phyloP scores from a whole-genome alignment of 2,329 filamentous ascomycete species.

The Penicillium psychrosexuale region DNA sequence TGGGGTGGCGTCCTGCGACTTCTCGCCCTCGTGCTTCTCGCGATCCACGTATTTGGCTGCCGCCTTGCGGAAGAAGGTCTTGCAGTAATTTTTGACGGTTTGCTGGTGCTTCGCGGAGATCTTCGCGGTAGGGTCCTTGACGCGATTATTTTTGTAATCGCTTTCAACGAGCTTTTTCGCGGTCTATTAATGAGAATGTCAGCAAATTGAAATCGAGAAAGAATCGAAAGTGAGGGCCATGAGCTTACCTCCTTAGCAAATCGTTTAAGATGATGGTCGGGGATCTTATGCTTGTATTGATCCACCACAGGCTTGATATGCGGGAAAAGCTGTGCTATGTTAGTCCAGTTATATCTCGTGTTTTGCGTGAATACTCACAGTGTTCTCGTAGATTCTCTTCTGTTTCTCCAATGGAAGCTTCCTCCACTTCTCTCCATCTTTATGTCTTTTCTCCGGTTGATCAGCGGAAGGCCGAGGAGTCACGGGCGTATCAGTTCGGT shows the following conservation, averaged over 20 bases:
- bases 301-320: slow-evolving; percentile 82
- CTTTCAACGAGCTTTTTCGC: slow-evolving; percentile 87
- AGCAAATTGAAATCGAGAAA: neutral
- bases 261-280: slow-evolving; percentile 70
- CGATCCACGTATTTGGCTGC: slow-evolving; percentile 69
- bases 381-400: slow-evolving; percentile 93
- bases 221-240: slow-evolving; percentile 13
- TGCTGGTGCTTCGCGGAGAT: slow-evolving; percentile 75
- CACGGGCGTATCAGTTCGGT: slow-evolving; percentile 55
- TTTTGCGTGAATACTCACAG: slow-evolving; percentile 56
- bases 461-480: slow-evolving; percentile 59
- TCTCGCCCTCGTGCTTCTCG: slow-evolving; percentile 62
- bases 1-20: slow-evolving; percentile 31
- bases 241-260: slow-evolving; percentile 58
- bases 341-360: neutral
- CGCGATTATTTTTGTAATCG: slow-evolving; percentile 87
- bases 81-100: slow-evolving; percentile 78
- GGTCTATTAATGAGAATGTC: slow-evolving; percentile 44
- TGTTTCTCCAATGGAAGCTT: slow-evolving; percentile 66
- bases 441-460: slow-evolving; percentile 48
- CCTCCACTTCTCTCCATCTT: slow-evolving; percentile 51
- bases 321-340: slow-evolving; percentile 65
- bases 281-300: slow-evolving; percentile 82
- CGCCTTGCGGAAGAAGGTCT: slow-evolving; percentile 82
- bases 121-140: slow-evolving; percentile 68